A percentile compares a stretch with the other conserved stretches of the same genome.
Evolutionary conservation across 1,284 basidiomycete genomes (phyloP).

Genomic region (Somion occarium): DNA sequence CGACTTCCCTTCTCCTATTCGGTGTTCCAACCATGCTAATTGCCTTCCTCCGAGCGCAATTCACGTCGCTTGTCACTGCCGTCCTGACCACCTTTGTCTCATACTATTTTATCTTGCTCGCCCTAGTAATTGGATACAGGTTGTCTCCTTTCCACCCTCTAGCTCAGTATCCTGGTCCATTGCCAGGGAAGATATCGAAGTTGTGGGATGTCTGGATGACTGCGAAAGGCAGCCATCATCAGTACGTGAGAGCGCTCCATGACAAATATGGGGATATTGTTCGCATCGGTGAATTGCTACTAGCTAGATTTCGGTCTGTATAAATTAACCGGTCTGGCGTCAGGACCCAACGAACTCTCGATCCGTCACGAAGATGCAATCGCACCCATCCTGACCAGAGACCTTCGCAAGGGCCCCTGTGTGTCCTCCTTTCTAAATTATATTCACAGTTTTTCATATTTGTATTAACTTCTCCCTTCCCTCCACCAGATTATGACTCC

Average conservation of each 20-base stretch:
- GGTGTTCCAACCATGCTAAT: too few species aligned
- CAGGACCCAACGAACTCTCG: conserved; percentile 13
- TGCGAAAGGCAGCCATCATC: conserved; percentile 1
- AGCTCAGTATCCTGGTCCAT: conserved; percentile 11
- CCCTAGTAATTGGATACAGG: conserved; percentile 5
- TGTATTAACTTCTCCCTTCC: too few species aligned
- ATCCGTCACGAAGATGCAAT: background rate
- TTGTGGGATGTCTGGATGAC: conserved; percentile 7
- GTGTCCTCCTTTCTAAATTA: background rate
- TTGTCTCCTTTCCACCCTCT: conserved; percentile 14
- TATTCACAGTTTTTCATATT: background rate
- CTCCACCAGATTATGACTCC: background rate
- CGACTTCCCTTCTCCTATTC: too few species aligned
- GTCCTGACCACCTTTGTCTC: too few species aligned
- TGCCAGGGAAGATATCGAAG: conserved; percentile 8
- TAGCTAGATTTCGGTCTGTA: background rate
- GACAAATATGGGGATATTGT: conserved; percentile 12
- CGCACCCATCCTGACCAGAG: background rate
- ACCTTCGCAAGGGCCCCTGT: conserved; percentile 6
- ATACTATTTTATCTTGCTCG: background rate
- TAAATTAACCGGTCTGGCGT: background rate
- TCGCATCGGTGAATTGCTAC: conserved; percentile 8
- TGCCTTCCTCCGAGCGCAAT: too few species aligned
- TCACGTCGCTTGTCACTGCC: too few species aligned
- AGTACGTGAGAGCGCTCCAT: conserved; percentile 8